Evolutionary conservation across 2,329 filamentous ascomycete genomes (phyloP), one percentile per base, ranked within the genome.

Genomic region (Neoarthrinium moseri): DNA sequence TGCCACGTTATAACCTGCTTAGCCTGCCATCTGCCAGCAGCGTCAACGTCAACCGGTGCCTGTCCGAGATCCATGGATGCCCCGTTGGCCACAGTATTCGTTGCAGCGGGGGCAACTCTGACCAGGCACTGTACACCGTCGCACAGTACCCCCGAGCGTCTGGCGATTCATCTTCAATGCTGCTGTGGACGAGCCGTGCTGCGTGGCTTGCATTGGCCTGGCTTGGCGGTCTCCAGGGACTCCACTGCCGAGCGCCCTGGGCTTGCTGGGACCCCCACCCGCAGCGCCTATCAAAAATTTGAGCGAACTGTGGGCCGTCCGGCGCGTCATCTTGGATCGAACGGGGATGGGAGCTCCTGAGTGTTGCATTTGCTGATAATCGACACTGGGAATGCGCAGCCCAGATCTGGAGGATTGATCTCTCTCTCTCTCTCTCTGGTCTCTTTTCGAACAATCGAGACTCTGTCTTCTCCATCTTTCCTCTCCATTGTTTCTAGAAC

Each of bases 251-350:
- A 40, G 37, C n/a, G n/a, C n/a, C n/a, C n/a, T n/a, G n/a, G n/a
- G n/a, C n/a, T n/a, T n/a, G n/a, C n/a, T n/a, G n/a, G n/a, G 30
- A 27, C 13, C 37, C 22, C 37, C 37, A 39, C 20, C 18, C 20
- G 23, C 42, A 43, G 20, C 32, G 43, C 43, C 43, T 46, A 40
- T 46, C 43, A 46, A 40, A 39, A 46, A 46, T 27, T 40, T 41
- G 43, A 46, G 29, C 43, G 21, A 29, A 13, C 29, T n/a, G 43
- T 46, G 43, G 43, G 22, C 29, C 43, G 13, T 15, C 27, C 29
- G 17, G 43, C 36, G 37, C 37, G 37, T 40, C 37, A 40, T 39
- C 29, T 15, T 7, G 13, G 21, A 10, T 18, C 22, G 27, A 30
- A 21, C 26, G 20, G 20, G 22, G 18, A 18, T 32, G 13, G 30